Conservation (phyloP, 75 land plant genomes). For the Adiantum capillusveneris region DNA sequence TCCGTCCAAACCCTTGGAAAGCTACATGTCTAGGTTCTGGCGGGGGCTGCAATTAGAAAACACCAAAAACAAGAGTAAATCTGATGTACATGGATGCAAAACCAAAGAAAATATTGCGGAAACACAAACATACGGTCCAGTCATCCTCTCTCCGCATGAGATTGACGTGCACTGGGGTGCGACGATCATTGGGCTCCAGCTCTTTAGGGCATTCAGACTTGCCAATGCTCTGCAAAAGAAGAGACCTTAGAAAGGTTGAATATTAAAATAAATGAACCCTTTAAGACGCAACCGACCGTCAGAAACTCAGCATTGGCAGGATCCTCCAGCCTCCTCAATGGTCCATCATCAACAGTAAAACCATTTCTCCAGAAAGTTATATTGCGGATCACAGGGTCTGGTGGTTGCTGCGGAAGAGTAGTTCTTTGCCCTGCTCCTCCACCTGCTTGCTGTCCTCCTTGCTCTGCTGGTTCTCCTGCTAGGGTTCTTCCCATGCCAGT, state of each 20-base stretch:
- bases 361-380: conserved; percentile 90
- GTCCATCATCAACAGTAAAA: conserved; percentile 88
- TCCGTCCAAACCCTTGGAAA: conserved; percentile 83
- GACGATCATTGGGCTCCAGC: conserved; percentile 66
- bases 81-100: background rate
- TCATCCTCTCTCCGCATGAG: conserved; percentile 68
- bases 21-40: conserved; percentile 46
- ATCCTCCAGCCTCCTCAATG: conserved; percentile 78
- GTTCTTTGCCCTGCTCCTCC: conserved; percentile 5
- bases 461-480: conserved; percentile 50
- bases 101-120: background rate
- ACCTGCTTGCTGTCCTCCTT: conserved; percentile 6
- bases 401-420: conserved; percentile 30
- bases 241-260: no score
- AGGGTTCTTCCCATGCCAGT: conserved; percentile 68
- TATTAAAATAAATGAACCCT: background rate
- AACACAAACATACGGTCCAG: conserved; percentile 41
- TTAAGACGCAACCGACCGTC: conserved; percentile 32
- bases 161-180: conserved; percentile 50
- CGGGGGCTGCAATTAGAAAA: conserved; percentile 18
- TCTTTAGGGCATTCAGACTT: conserved; percentile 80
- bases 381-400: conserved; percentile 53
- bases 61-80: conserved; percentile 1
- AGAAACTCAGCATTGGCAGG: conserved; percentile 75
- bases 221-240: conserved; percentile 61